phyloP scores from a whole-genome alignment of 805 yeast species.

The Candida khao-thaluensis region DNA sequence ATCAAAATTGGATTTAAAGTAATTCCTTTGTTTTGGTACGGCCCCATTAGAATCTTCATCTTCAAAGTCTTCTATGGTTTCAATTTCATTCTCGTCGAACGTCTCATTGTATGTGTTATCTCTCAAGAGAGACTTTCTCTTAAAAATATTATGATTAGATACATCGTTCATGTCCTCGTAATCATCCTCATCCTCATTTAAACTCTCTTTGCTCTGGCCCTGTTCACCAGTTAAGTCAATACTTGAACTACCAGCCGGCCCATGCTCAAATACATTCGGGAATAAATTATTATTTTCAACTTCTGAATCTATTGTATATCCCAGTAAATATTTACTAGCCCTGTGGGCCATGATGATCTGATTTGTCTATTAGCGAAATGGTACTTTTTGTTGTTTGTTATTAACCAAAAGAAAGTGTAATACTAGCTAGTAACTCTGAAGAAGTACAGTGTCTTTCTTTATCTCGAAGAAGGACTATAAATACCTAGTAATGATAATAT shows the following conservation, averaged over 20 bases:
- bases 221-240: constrained; percentile 4
- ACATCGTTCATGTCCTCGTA: constrained; percentile 1
- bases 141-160: constrained; percentile 11
- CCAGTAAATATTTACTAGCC: constrained; percentile 17
- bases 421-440: too few relatives aligned
- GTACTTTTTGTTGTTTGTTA: too few relatives aligned
- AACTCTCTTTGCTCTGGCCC: neutral
- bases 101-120: constrained; percentile 10
- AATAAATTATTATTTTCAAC: constrained; percentile 14
- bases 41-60: neutral
- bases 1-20: constrained; percentile 21
- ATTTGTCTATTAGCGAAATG: neutral
- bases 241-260: constrained; percentile 6
- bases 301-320: constrained; percentile 18
- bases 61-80: constrained; percentile 10
- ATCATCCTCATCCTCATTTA: neutral
- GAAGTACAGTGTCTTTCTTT: too few relatives aligned
- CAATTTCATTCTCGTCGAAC: constrained; percentile 5
- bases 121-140: constrained; percentile 8
- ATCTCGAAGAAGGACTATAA: too few relatives aligned
- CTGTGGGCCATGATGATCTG: constrained; percentile 12
- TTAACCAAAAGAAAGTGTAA: too few relatives aligned
- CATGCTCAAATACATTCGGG: constrained; percentile 13
- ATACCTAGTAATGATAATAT: too few relatives aligned
- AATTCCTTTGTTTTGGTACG: constrained; percentile 9